Evolutionary conservation across 108 stramenopile genomes (phyloP).

Genomic region (Skeletonema potamos): DNA sequence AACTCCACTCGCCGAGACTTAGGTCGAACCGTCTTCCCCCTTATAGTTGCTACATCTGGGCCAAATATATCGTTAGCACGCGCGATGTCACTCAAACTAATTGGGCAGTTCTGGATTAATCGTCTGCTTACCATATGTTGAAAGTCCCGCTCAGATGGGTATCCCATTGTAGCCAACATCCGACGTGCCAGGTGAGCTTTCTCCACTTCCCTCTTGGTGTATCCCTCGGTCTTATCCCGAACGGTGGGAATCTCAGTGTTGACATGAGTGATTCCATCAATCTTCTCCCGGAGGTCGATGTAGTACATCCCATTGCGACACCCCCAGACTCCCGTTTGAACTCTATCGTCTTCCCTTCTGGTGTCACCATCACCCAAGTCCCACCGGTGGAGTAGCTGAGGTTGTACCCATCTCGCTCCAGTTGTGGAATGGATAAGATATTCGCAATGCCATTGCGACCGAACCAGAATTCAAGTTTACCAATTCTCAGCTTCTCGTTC

Average conservation of each 20-base stretch:
- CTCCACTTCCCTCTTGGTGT: slow-evolving; percentile 9
- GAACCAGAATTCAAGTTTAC: not conserved
- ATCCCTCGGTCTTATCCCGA: slow-evolving; percentile 1
- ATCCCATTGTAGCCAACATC: slow-evolving; percentile 4
- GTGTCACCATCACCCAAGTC: not conserved
- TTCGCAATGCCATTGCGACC: not conserved
- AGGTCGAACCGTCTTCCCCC: slow-evolving; percentile 3
- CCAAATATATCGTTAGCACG: slow-evolving; percentile 13
- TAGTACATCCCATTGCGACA: not conserved
- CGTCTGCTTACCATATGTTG: slow-evolving; percentile 9
- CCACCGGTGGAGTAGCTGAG: not conserved
- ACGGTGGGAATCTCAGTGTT: no score
- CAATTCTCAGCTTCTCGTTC: not conserved
- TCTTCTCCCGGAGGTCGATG: not conserved
- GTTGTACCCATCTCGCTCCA: not conserved
- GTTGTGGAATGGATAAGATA: not conserved
- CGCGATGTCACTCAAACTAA: no score
- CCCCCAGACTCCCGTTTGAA: slow-evolving; percentile 6
- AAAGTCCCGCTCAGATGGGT: slow-evolving; percentile 3
- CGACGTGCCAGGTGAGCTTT: not conserved
- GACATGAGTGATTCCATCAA: not conserved
- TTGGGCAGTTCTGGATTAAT: slow-evolving; percentile 1
- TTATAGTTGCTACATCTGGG: not conserved
- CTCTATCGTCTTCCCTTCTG: not conserved
- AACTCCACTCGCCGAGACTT: slow-evolving; percentile 9